Evolutionary conservation across 371 early-diverging fungal species (phyloP).

Genomic region (Nosema muscidifuracis): DNA sequence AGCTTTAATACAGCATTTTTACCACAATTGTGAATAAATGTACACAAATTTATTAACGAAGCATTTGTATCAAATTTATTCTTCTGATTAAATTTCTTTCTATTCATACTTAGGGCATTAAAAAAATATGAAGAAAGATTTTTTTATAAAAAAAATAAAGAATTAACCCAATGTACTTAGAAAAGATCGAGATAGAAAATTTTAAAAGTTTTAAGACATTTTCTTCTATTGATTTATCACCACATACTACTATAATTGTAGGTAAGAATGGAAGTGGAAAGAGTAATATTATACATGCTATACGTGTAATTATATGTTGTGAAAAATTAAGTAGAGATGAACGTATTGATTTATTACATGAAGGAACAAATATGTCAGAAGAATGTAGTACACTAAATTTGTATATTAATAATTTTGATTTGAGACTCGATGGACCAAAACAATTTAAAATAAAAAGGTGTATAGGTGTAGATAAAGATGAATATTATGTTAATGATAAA

Average conservation of each 20-base stretch:
- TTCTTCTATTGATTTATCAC: slow-evolving; percentile 30
- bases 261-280: slow-evolving; percentile 98
- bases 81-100: neutral
- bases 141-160: neutral
- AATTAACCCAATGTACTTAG: slow-evolving; percentile 44
- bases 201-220: slow-evolving; percentile 55
- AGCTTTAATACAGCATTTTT: slow-evolving; percentile 89
- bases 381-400: slow-evolving; percentile 79
- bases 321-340: slow-evolving; percentile 76
- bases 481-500: slow-evolving; percentile 86
- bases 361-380: slow-evolving; percentile 59
- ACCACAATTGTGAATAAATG: slow-evolving; percentile 83
- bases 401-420: slow-evolving; percentile 84
- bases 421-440: slow-evolving; percentile 77
- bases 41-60: slow-evolving; percentile 70
- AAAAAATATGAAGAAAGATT: neutral
- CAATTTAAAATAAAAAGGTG: slow-evolving; percentile 79
- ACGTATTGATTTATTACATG: slow-evolving; percentile 80
- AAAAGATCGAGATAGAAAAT: slow-evolving; percentile 53
- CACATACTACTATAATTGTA: slow-evolving; percentile 52
- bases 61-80: neutral
- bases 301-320: slow-evolving; percentile 78
- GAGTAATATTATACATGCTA: slow-evolving; percentile 93
- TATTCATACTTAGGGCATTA: neutral
- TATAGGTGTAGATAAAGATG: slow-evolving; percentile 86